These are phyloP conservation scores for Marchantia paleacea DNA, from an alignment of 225 moss, liverwort and hornwort genomes.

Conservation along the genomic window DNA sequence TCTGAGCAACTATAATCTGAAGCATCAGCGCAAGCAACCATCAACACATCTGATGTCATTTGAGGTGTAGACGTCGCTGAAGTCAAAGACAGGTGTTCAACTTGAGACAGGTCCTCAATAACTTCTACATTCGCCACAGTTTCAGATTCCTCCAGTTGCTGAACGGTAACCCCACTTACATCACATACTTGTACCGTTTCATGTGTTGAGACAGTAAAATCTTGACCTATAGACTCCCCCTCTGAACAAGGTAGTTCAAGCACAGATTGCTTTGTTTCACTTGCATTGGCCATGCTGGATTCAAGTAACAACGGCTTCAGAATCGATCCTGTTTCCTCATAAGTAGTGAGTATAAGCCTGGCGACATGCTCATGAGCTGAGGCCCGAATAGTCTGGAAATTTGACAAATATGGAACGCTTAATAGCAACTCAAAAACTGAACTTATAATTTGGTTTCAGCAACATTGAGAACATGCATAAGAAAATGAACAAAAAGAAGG, in stretches of 20 bases:
- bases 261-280: slow-evolving; percentile 45
- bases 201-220: slow-evolving; percentile 28
- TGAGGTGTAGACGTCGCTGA: slow-evolving; percentile 14
- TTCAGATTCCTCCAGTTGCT: slow-evolving; percentile 13
- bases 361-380: slow-evolving; percentile 98
- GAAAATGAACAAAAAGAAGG: no score
- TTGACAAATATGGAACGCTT: background rate
- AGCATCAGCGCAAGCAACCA: background rate
- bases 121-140: background rate
- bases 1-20: slow-evolving; percentile 1
- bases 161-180: slow-evolving; percentile 8
- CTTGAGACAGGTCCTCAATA: background rate
- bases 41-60: slow-evolving; percentile 6
- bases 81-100: slow-evolving; percentile 12
- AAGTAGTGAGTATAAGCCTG: slow-evolving; percentile 80
- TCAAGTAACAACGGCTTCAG: slow-evolving; percentile 72
- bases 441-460: background rate
- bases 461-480: background rate
- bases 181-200: background rate
- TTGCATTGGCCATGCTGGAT: slow-evolving; percentile 34
- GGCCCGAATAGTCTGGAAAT: slow-evolving; percentile 71
- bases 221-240: slow-evolving; percentile 27
- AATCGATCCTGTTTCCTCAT: slow-evolving; percentile 81
- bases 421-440: no score
- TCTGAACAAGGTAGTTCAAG: slow-evolving; percentile 60